Conservation (phyloP, 192 early-diverging fungal species). For the Coemansia sp. region DNA sequence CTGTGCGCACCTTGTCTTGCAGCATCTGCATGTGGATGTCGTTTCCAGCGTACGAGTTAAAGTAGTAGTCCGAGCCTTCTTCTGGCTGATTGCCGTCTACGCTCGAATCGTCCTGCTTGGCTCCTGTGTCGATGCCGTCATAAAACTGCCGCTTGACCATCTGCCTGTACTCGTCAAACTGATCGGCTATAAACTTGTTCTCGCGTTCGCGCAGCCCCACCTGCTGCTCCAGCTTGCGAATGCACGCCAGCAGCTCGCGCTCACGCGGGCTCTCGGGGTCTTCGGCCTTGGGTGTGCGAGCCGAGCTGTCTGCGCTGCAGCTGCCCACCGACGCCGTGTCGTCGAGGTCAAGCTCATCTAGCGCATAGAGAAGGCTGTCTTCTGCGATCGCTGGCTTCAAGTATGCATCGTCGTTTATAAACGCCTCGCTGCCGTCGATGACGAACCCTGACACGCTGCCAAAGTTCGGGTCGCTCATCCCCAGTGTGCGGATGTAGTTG, state of each 20-base stretch:
- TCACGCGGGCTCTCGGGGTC: conserved; percentile 43
- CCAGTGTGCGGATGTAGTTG: conserved; percentile 54
- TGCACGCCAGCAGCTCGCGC: conserved; percentile 55
- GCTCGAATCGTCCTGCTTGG: too few relatives aligned
- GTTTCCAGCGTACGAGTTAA: conserved; percentile 49
- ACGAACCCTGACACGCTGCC: conserved; percentile 29
- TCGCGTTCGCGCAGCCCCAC: conserved; percentile 57
- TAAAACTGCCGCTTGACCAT: conserved; percentile 73
- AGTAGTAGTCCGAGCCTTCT: conserved; percentile 55
- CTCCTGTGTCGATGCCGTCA: conserved; percentile 35
- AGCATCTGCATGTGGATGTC: conserved; percentile 91
- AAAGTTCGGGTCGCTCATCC: conserved; percentile 28
- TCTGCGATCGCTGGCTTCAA: conserved; percentile 67
- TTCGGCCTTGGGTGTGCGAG: conserved; percentile 3
- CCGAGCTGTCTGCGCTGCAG: conserved; percentile 8
- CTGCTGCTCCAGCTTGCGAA: conserved; percentile 59
- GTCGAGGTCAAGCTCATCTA: conserved; percentile 71
- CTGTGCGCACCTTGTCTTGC: conserved; percentile 91
- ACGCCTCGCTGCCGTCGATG: conserved; percentile 55
- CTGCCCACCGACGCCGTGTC: conserved; percentile 34
- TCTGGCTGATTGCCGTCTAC: conserved; percentile 1
- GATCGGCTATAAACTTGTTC: conserved; percentile 51
- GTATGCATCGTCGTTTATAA: conserved; percentile 66
- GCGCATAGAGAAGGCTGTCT: conserved; percentile 68
- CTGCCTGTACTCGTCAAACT: conserved; percentile 68